Base-by-base conservation (phyloP, 768 basidiomycete genomes). In the Podaxis rugospora region DNA sequence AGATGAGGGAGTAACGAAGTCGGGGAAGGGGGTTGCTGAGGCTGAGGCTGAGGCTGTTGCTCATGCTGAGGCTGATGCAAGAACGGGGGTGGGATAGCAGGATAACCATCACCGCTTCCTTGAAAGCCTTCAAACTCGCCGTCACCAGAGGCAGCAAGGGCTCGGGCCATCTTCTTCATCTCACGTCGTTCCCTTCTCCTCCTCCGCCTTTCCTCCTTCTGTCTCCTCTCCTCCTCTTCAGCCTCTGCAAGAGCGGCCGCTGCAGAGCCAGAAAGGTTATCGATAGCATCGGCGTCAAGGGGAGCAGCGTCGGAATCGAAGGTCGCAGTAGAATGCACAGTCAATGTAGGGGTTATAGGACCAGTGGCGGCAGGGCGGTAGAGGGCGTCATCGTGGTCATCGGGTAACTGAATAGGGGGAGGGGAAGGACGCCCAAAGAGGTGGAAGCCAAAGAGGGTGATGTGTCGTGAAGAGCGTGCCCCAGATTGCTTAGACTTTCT, bases 231-330 rank as follows among this genome's bases (percentile, higher is more conserved):
- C 62, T 80, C 79, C 27, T 74, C 76, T 57, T 74, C 79, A 4
- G 71, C 78, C 10, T 71, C 59, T 40, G 68, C 69, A 61, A 73
- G 62, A 37, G 73, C 71, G 73, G 76, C 62, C 72, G 76, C 64
- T 1, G 59, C 44, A 0, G 78, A 76, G 0, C 78, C 75, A 5
- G 84, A 79, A 39, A 86, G 66, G 28, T 75, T 76, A 54, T 77
- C 80, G 57, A 91, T 88, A 16, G 79, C 74, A 9, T 81, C 76
- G 5, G 82, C 70, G 54, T 87, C 86, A 13, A 91, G 74, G 0
- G 83, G 83, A 4, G 88, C 82, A 2, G 89, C 88, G 63, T 90
- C 89, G 0, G 86, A 84, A 70, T 90, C 89, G 46, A 89, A 79
- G 4, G 86, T 86, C 27, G 64, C 71, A 36, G 71, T 65, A 35